Percentiles rank a stretch among this genome's conserved stretches.
Evolutionary conservation across 305 asterid genomes (phyloP).

Genomic region (Lippia alba): DNA sequence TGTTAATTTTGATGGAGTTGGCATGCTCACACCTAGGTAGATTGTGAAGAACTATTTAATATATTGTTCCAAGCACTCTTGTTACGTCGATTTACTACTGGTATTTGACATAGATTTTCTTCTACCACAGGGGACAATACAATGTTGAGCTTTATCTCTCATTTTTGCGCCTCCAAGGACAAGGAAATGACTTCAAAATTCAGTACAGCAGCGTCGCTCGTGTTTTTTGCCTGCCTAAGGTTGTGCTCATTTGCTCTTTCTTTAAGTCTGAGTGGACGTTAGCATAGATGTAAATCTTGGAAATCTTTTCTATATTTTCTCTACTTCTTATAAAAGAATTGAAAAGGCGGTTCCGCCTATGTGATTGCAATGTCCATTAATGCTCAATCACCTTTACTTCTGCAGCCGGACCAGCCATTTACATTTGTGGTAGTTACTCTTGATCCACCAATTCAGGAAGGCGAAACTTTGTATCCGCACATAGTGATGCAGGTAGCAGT

Average conservation of each 20-base stretch:
- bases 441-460: conserved; percentile 86
- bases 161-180: conserved; percentile 89
- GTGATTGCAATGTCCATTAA: no score
- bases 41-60: conserved; percentile 17
- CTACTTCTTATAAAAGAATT: no score
- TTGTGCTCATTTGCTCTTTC: conserved; percentile 28
- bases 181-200: conserved; percentile 88
- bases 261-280: conserved; percentile 24
- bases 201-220: conserved; percentile 93
- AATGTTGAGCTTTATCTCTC: conserved; percentile 78
- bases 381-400: conserved; percentile 18
- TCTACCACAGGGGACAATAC: conserved; percentile 65
- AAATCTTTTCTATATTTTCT: neutral
- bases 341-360: no score
- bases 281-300: neutral
- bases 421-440: conserved; percentile 78
- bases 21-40: conserved; percentile 81
- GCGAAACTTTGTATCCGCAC: conserved; percentile 83
- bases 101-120: conserved; percentile 25
- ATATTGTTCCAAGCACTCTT: conserved; percentile 5
- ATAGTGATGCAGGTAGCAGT: conserved; percentile 72
- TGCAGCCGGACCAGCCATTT: conserved; percentile 80
- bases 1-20: conserved; percentile 74
- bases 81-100: conserved; percentile 24
- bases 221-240: conserved; percentile 81